A percentile compares a stretch with the other conserved stretches of the same genome.
These are phyloP conservation scores for Chrysanthemum seticuspe DNA, from an alignment of 129 eudicot genomes.

Conservation along the genomic window DNA sequence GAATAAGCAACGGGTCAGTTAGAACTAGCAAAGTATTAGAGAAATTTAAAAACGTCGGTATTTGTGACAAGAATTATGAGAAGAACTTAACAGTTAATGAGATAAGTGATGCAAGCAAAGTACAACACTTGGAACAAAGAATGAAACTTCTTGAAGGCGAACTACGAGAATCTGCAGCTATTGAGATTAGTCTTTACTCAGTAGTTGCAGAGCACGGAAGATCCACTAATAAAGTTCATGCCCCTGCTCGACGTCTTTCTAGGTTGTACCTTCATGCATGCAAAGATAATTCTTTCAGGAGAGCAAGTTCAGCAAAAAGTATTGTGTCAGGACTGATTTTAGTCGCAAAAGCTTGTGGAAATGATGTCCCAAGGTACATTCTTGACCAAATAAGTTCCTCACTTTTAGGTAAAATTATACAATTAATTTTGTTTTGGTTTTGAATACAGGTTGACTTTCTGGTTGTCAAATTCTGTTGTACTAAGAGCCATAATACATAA, in stretches of 20 bases:
- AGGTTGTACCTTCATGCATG: slow-evolving; percentile 76
- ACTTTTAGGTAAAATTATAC: slow-evolving; percentile 5
- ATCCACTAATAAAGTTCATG: slow-evolving; percentile 75
- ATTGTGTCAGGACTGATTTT: slow-evolving; percentile 73
- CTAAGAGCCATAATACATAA: slow-evolving; percentile 64
- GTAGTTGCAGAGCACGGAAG: slow-evolving; percentile 92
- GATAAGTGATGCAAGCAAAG: slow-evolving; percentile 39
- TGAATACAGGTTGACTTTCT: slow-evolving; percentile 76
- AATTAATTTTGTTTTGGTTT: slow-evolving; percentile 4
- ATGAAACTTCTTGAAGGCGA: slow-evolving; percentile 67
- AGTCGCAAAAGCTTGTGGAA: slow-evolving; percentile 93
- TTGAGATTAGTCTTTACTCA: slow-evolving; percentile 75
- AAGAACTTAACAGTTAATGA: slow-evolving; percentile 9
- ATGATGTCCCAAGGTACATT: slow-evolving; percentile 88
- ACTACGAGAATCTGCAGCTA: slow-evolving; percentile 85
- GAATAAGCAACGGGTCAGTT: slow-evolving; percentile 45
- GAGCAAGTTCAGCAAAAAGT: slow-evolving; percentile 58
- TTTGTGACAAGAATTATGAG: no score
- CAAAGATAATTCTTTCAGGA: slow-evolving; percentile 50
- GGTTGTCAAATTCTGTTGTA: slow-evolving; percentile 79
- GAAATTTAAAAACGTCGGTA: slow-evolving; percentile 25
- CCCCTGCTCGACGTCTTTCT: slow-evolving; percentile 93
- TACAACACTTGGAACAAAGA: slow-evolving; percentile 57
- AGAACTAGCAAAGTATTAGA: slow-evolving; percentile 28
- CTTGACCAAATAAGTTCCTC: slow-evolving; percentile 12